A percentile compares a stretch with the other conserved stretches of the same genome.
Conservation (phyloP, 345 rosid genomes). For the Boechera retrofracta region DNA sequence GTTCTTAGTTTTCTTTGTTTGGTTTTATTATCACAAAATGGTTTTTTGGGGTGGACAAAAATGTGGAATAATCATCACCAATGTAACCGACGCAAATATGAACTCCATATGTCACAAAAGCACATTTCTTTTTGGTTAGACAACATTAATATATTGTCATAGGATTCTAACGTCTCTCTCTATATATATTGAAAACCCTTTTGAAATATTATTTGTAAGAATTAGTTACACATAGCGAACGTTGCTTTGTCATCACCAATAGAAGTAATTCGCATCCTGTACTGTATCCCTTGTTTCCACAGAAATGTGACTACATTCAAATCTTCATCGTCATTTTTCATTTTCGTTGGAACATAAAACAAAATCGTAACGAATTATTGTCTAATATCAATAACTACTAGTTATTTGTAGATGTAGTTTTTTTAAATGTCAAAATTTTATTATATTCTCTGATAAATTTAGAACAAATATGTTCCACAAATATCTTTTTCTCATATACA, state of each 20-base stretch:
- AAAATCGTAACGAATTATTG: slow-evolving; percentile 18
- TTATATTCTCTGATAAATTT: neutral
- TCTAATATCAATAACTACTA: slow-evolving; percentile 30
- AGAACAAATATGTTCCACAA: neutral
- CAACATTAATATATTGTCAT: slow-evolving; percentile 36
- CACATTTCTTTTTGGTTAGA: slow-evolving; percentile 30
- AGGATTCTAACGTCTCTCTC: slow-evolving; percentile 28
- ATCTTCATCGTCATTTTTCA: slow-evolving; percentile 33
- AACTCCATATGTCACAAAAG: slow-evolving; percentile 24
- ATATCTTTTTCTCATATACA: neutral
- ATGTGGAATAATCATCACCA: neutral
- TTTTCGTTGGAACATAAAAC: slow-evolving; percentile 20
- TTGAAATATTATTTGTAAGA: neutral
- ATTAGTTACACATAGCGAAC: slow-evolving; percentile 1
- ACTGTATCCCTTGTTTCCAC: slow-evolving; percentile 26
- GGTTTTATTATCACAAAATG: neutral
- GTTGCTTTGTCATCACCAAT: slow-evolving; percentile 29
- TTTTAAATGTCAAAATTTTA: slow-evolving; percentile 15
- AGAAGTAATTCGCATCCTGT: slow-evolving; percentile 17
- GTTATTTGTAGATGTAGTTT: neutral
- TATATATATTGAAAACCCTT: neutral
- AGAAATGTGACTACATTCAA: slow-evolving; percentile 27
- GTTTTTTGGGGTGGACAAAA: neutral
- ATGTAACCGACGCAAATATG: slow-evolving; percentile 18
- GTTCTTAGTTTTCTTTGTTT: neutral